Percentiles rank a stretch among this genome's conserved stretches.
Evolutionary conservation across 768 basidiomycete genomes (phyloP).

Genomic region (Tephrocybe rancida): DNA sequence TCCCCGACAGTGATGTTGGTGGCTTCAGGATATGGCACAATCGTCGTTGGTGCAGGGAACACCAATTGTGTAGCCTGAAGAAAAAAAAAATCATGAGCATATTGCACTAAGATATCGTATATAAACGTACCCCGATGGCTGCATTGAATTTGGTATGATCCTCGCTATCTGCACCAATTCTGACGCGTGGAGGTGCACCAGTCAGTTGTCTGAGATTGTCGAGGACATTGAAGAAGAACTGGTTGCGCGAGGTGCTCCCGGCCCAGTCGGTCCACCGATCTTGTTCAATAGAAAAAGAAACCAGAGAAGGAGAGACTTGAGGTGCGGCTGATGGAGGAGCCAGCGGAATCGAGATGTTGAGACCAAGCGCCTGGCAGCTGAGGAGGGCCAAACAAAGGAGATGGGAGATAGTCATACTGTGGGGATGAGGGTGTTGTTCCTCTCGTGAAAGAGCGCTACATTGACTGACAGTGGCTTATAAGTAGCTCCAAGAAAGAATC

Average conservation of each 20-base stretch:
- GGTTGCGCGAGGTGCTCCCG: slow-evolving; percentile 52
- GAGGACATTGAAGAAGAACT: slow-evolving; percentile 63
- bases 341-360: slow-evolving; percentile 11
- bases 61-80: slow-evolving; percentile 29
- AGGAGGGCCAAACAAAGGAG: slow-evolving; percentile 10
- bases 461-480: no score
- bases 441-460: no score
- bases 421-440: background rate
- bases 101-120: background rate
- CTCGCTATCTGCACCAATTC: slow-evolving; percentile 60
- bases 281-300: slow-evolving; percentile 72
- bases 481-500: no score
- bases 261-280: slow-evolving; percentile 74
- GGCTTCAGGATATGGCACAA: slow-evolving; percentile 70
- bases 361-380: slow-evolving; percentile 1
- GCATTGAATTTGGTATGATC: slow-evolving; percentile 62
- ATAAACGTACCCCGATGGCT: slow-evolving; percentile 40
- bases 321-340: slow-evolving; percentile 8
- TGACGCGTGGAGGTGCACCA: slow-evolving; percentile 54
- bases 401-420: background rate
- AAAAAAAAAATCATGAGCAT: background rate
- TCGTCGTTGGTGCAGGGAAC: slow-evolving; percentile 50
- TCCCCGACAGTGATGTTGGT: slow-evolving; percentile 60
- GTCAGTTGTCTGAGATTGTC: slow-evolving; percentile 56
- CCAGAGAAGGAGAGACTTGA: slow-evolving; percentile 33